Conservation (phyloP, 164 flowering plant species). For the Tetrastigma voinierianum region DNA sequence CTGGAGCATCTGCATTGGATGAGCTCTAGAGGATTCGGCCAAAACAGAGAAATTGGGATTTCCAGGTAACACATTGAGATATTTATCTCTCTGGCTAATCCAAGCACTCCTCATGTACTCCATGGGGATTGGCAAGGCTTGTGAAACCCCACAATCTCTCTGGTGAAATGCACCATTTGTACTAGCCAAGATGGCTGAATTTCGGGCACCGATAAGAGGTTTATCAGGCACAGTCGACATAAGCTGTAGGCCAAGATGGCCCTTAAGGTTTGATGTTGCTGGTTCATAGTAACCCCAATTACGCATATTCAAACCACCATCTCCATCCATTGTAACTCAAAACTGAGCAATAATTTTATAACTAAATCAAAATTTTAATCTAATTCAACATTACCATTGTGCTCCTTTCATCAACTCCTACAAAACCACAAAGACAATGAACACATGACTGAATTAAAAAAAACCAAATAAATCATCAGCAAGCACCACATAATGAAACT, state of each 20-base stretch:
- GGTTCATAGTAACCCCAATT: conserved; percentile 35
- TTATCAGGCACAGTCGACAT: conserved; percentile 21
- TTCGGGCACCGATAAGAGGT: conserved; percentile 14
- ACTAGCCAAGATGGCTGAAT: conserved; percentile 6
- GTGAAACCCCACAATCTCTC: conserved; percentile 10
- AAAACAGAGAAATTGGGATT: conserved; percentile 16
- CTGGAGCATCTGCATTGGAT: conserved; percentile 18
- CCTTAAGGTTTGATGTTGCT: conserved; percentile 7
- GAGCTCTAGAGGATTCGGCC: conserved; percentile 20
- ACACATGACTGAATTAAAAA: too few species aligned
- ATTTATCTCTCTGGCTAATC: conserved; percentile 18
- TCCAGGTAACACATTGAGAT: conserved; percentile 10
- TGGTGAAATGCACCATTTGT: conserved; percentile 16
- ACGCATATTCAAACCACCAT: conserved; percentile 25
- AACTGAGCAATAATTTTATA: too few species aligned
- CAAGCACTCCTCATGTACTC: conserved; percentile 17
- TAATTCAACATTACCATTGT: too few species aligned
- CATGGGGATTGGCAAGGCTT: neutral
- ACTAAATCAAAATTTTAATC: too few species aligned
- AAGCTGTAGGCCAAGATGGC: conserved; percentile 27
- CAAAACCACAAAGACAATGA: too few species aligned
- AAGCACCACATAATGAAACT: too few species aligned
- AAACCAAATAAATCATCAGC: too few species aligned
- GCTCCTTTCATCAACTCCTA: too few species aligned
- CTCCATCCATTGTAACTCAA: conserved; percentile 19